Evolutionary conservation across 176 grass and related monocot genomes (phyloP).

Genomic region (Eleusine coracana): DNA sequence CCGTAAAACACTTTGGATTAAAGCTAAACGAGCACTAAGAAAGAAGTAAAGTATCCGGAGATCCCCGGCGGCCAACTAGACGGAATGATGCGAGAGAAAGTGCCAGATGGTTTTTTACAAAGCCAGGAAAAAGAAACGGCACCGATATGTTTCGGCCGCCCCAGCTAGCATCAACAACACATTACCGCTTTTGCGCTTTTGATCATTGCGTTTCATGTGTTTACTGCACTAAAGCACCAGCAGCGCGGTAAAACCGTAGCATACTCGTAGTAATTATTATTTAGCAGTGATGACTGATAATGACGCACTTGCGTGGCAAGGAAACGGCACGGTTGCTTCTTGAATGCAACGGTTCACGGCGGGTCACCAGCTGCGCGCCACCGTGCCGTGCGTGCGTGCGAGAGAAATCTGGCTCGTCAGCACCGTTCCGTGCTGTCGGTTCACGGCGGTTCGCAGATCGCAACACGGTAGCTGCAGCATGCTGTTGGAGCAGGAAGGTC

Average conservation of each 20-base stretch:
- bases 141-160: neutral
- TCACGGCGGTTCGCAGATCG: neutral
- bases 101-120: neutral
- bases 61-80: slow-evolving; percentile 24
- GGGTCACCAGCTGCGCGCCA: neutral
- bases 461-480: slow-evolving; percentile 6
- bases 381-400: neutral
- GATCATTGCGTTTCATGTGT: slow-evolving; percentile 12
- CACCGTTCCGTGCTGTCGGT: neutral
- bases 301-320: neutral
- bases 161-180: slow-evolving; percentile 10
- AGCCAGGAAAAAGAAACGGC: slow-evolving; percentile 1
- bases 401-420: neutral
- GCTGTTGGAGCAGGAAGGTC: neutral
- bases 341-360: neutral
- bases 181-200: slow-evolving; percentile 4
- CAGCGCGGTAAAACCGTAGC: neutral
- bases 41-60: slow-evolving; percentile 20
- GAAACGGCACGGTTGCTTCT: neutral
- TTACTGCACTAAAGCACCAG: neutral
- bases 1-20: slow-evolving; percentile 44
- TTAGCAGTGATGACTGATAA: neutral
- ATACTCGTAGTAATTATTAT: too few relatives aligned
- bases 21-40: slow-evolving; percentile 44
- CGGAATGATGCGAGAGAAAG: slow-evolving; percentile 28